Evolutionary conservation across 805 yeast species (phyloP), one percentile per base, ranked within the genome.

Genomic region (Saturnispora silvae): DNA sequence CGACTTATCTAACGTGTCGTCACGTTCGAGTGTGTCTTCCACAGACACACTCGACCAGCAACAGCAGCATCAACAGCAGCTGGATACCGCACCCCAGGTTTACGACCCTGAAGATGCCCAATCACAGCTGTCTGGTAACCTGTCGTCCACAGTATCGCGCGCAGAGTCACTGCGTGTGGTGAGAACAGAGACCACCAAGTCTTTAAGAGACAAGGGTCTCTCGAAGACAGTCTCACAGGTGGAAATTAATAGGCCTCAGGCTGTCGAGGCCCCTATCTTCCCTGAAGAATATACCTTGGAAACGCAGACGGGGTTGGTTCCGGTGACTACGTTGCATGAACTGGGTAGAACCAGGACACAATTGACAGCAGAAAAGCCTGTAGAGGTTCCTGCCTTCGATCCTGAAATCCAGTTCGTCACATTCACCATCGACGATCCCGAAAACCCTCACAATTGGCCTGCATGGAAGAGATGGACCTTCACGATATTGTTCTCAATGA

Each of bases 251-350:
- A 69, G 75, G 31, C 81, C 83, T 6, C 48, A 63, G 33, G 60
- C 52, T 27, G 65, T 71, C 18, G 69, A 66, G 42, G 69, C 70
- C 44, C 81, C 89, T 13, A 78, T 85, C 25, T 86, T 86, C 67
- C 96, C 96, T 7, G 96, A 86, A 64, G 95, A 86, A 55, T 86
- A 83, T 56, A 81, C 86, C 5, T 46, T 86, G 57, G 96, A 86
- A 63, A 86, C 96, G 0, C 69, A 70, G 37, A 83, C 95, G 5
- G 96, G 96, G 45, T 64, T 86, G 38, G 96, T 86, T 11, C 92
- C 89, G 2, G 82, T 78, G 1, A 63, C 74, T 30, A 80, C 94
- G 1, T 63, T 85, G 47, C 80, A 70, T 32, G 65, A 69, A 7
- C 44, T 83, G 24, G 92, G 94, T 25, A 70, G 92, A 55, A 46